phyloP scores from a whole-genome alignment of 2,329 filamentous ascomycete species.

The Blastomyces gilchristii region DNA sequence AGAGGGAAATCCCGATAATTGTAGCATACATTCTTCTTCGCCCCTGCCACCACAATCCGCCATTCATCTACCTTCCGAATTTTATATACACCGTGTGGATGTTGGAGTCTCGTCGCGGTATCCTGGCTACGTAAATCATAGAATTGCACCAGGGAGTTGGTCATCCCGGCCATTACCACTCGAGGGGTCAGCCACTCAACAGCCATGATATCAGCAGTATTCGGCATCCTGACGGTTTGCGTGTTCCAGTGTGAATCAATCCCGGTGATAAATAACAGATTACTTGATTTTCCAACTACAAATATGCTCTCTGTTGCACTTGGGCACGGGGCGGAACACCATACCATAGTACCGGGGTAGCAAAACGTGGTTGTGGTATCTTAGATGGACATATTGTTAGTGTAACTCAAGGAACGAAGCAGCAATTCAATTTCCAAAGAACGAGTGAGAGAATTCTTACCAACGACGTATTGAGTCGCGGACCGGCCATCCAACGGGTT shows the following conservation, averaged over 20 bases:
- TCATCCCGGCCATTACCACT: constrained; percentile 29
- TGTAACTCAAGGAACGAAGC: background rate
- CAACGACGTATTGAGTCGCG: background rate
- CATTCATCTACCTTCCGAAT: constrained; percentile 29
- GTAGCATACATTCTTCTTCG: constrained; percentile 21
- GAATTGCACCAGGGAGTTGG: constrained; percentile 27
- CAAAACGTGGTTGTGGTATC: constrained; percentile 15
- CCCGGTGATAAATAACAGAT: constrained; percentile 24
- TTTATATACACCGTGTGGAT: constrained; percentile 26
- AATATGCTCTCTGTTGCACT: constrained; percentile 22
- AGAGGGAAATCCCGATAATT: background rate
- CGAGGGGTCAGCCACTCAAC: constrained; percentile 32
- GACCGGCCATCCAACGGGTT: background rate
- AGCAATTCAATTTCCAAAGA: background rate
- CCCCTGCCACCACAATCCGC: constrained; percentile 27
- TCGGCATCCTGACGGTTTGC: constrained; percentile 15
- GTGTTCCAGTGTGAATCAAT: constrained; percentile 24
- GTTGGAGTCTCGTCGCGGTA: constrained; percentile 25
- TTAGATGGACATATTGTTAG: background rate
- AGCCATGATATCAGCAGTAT: constrained; percentile 17
- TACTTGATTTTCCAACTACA: constrained; percentile 30
- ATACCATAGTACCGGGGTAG: constrained; percentile 23
- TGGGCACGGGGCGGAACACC: constrained; percentile 31
- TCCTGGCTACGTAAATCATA: constrained; percentile 28
- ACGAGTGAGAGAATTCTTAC: background rate